Evolutionary conservation across 352 stramenopile species (phyloP).

Genomic region (Phytophthora kernoviae): DNA sequence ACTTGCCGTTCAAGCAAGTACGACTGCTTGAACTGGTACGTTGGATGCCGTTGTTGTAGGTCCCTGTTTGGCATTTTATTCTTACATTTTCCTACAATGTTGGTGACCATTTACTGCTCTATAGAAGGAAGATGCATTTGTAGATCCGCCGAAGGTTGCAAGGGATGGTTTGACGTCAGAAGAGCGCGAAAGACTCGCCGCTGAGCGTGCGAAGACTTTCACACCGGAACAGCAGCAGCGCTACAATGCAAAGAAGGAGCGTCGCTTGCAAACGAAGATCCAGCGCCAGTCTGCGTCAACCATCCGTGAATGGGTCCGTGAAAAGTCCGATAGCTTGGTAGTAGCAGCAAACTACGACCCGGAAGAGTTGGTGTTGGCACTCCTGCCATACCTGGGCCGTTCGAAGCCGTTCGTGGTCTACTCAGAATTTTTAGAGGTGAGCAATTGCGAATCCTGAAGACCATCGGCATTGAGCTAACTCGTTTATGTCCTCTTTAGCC

Average conservation of each 20-base stretch:
- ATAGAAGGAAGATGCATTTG: conserved; percentile 61
- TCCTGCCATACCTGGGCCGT: conserved; percentile 91
- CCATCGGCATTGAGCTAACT: conserved; percentile 5
- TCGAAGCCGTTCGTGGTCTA: conserved; percentile 97
- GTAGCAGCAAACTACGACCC: conserved; percentile 93
- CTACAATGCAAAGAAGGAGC: conserved; percentile 82
- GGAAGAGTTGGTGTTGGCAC: conserved; percentile 75
- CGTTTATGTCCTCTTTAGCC: conserved; percentile 47
- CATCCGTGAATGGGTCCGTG: conserved; percentile 69
- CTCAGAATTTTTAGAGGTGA: conserved; percentile 91
- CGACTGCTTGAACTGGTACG: conserved; percentile 45
- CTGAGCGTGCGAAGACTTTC: conserved; percentile 84
- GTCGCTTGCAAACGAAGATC: conserved; percentile 78
- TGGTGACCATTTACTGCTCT: not conserved
- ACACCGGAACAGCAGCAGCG: conserved; percentile 80
- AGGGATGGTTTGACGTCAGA: conserved; percentile 64
- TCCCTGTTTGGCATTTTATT: not conserved
- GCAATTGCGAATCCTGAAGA: not conserved
- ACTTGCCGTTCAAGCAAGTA: conserved; percentile 74
- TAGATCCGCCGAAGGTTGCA: conserved; percentile 41
- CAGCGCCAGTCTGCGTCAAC: conserved; percentile 69
- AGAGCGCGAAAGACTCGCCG: conserved; percentile 60
- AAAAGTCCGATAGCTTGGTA: conserved; percentile 86
- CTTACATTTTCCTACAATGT: not conserved
- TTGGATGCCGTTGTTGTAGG: not conserved